Base-by-base conservation (phyloP, 305 asterid species). In the Fraxinus platypoda region DNA sequence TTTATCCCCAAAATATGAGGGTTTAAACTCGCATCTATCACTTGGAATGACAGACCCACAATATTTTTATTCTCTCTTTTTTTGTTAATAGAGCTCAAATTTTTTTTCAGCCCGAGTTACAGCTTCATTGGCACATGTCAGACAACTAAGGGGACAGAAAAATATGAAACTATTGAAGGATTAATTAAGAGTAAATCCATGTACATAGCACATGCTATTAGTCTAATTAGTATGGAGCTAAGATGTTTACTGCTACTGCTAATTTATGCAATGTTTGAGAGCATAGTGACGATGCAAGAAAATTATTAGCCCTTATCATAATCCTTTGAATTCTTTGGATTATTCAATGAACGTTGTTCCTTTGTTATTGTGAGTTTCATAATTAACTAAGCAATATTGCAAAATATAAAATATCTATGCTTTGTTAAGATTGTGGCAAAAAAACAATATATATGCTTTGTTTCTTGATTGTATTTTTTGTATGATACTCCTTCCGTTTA, bases 1-100 rank as follows among this genome's bases (percentile, higher is more conserved):
- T 43, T 80, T 41, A 83, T 78, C 71, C 38, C 46, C 34, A 62
- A 79, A 26, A 46, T 34, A 66, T 38, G 75, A 75, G 31, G 76
- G 57, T 68, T 43, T 78, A 68, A 62, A 75, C 59, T 80, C 26
- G 19, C 77, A 12, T 64, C 28, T 54, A 19, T 64, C 59, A 49
- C 35, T 66, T 13, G 30, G 76, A 78, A 21, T 78, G 72, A 34
- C 73, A 21, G 70, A 21, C 30, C 28, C 21, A 59, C 26, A 59
- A 59, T 31, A 28, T 31, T 13, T 82, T 59, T 15, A 57, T 64
- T 43, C 3, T 71, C 8, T 70, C 74, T 34, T 83, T n/a, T 79
- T 59, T 3, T 59, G 70, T 59, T 59, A 59, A 59, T 25, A 59
- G 57, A 37, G 75, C 75, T 62, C 49, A 31, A 70, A 19, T n/a